Base-by-base conservation (phyloP, 108 stramenopile species). In the Parietichytrium sp. region DNA sequence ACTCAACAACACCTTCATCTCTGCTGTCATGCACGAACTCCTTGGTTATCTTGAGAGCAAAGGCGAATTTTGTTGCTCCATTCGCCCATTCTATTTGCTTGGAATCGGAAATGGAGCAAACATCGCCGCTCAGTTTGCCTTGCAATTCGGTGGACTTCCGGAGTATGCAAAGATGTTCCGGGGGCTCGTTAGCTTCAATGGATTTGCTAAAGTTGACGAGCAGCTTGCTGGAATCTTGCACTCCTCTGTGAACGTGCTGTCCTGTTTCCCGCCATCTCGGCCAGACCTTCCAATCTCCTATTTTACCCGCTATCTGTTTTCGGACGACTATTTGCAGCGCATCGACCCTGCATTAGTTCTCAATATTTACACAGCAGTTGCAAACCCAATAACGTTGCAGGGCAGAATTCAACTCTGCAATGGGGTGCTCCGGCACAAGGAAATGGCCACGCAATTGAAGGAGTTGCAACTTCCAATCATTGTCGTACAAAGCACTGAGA, bases 191-290 rank as follows among this genome's bases (percentile, higher is more conserved):
- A 77, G 79, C 79, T 49, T 90, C 16, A 89, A 90, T 38, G 89
- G 88, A 15, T 89, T 84, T 25, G 85, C 83, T 3, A 23, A 80
- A 15, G 86, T 85, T 10, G 89, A 90, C 48, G 48, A 87, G 20
- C 88, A 90, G 83, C 85, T 90, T 18, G 84, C 89, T 12, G 86
- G 88, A 10, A 85, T 89, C 38, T 51, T 89, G 47, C 89, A 89
- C 25, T 47, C 85, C 12, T 79, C 85, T 3, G 83, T 78, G 42
- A 86, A 88, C 23, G 86, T 88, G 23, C 87, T 89, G 33, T 82
- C 85, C 52, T 81, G 82, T 31, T 88, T 88, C 15, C 89, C 89
- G 12, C 83, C 85, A 15, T 51, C 83, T 30, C 31, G 89, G 38
- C 89, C 89, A n/a, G 89, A 89, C 47, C 81, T 89, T 1, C 86